A percentile compares a stretch with the other conserved stretches of the same genome.
Conservation (phyloP, 2,329 filamentous ascomycete genomes). For the Coniochaeta prunicola region DNA sequence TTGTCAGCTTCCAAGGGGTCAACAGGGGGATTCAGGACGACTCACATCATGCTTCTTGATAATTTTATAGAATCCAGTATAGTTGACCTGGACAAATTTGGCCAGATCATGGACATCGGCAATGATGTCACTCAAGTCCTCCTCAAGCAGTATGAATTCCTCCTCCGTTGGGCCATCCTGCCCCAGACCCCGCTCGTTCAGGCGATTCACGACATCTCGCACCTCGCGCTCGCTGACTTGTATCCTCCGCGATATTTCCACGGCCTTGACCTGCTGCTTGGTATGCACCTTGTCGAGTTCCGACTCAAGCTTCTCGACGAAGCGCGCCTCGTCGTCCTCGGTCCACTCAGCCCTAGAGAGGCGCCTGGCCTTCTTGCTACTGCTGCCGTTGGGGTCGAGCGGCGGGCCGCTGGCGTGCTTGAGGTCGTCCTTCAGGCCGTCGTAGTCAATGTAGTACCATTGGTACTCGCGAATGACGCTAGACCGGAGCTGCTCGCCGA, state of each 20-base stretch:
- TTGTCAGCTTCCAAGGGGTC: neutral
- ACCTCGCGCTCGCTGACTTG: constrained; percentile 85
- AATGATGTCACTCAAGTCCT: constrained; percentile 95
- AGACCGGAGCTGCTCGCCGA: constrained; percentile 93
- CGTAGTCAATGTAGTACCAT: constrained; percentile 98
- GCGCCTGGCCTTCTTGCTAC: constrained; percentile 27
- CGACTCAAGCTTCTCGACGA: constrained; percentile 77
- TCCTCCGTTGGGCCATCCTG: constrained; percentile 69
- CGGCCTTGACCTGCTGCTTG: constrained; percentile 94
- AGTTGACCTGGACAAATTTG: constrained; percentile 97
- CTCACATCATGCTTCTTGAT: constrained; percentile 98
- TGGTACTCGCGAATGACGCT: constrained; percentile 96
- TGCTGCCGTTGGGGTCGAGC: constrained; percentile 12
- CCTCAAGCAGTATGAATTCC: constrained; percentile 88
- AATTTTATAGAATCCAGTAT: constrained; percentile 98
- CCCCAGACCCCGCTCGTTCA: constrained; percentile 54
- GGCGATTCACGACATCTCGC: constrained; percentile 70
- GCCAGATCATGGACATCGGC: constrained; percentile 96
- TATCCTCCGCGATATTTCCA: constrained; percentile 90
- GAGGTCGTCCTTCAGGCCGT: constrained; percentile 81
- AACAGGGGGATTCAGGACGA: constrained; percentile 9
- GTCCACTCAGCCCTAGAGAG: constrained; percentile 64
- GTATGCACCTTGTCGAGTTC: constrained; percentile 97
- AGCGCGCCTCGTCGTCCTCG: constrained; percentile 84
- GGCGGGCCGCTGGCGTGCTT: constrained; percentile 59